Base-by-base conservation (phyloP, 179 eudicot genomes). In the Corrigiola litoralis region DNA sequence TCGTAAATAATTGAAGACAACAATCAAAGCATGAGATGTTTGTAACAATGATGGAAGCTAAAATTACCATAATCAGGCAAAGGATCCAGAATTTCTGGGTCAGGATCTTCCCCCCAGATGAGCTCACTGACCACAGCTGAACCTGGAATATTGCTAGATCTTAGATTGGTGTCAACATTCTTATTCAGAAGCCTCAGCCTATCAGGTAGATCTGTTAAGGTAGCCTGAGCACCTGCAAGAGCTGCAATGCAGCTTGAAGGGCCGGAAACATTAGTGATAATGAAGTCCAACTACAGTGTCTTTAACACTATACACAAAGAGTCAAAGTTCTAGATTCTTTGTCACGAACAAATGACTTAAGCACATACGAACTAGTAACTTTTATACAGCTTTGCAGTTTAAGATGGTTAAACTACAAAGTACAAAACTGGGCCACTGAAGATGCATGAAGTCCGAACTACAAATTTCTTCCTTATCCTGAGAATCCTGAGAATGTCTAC, bases 191-290 rank as follows among this genome's bases (percentile, higher is more conserved):
- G 87, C 85, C 85, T 85, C 64, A 89, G 67, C 75, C 96, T 76
- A 79, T 89, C 98, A 8, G 91, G 96, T 72, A 89, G 76, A 81
- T 89, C 96, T 14, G 96, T 89, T 38, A 89, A 80, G 58, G 77
- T 70, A 74, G 74, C 91, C 63, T 85, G 81, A 65, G 91, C 88
- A 64, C 98, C 96, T 72, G 83, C 77, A 71, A 92, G 82, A 65
- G 96, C 96, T 79, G 96, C 96, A 77, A 92, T 76, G 72, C 96
- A 92, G 64, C 97, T 90, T 84, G 45, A 74, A 71, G 46, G 33
- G 63, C 59, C 55, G 67, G 9, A 40, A 5, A 6, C 40, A 54
- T 68, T 48, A 63, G 69, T 23, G 55, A 58, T n/a, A 53, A 25
- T 38, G 27, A 8, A 50, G 24, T 53, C 31, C 38, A 20, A 42